A percentile compares a stretch with the other conserved stretches of the same genome.
Evolutionary conservation across 169 alveolate species (phyloP).

Genomic region (Plasmodium adleri): DNA sequence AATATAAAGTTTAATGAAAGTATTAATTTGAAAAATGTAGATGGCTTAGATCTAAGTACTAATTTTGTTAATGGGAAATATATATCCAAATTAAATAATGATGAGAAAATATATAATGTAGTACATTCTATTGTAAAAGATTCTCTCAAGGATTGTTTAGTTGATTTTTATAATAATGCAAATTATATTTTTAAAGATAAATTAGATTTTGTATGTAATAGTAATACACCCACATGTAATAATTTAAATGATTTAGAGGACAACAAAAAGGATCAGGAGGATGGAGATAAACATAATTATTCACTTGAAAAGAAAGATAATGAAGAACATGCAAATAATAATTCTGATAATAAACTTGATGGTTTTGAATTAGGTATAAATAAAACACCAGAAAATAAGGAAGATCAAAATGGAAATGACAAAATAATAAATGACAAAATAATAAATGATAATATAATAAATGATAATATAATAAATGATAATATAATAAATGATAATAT

Average conservation of each 20-base stretch:
- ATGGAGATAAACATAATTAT: background rate
- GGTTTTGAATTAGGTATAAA: too few relatives aligned
- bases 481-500: background rate
- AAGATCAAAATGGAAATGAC: too few relatives aligned
- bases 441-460: background rate
- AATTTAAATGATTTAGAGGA: background rate
- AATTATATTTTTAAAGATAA: conserved; percentile 30
- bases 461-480: background rate
- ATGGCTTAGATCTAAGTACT: conserved; percentile 50
- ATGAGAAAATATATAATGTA: conserved; percentile 51
- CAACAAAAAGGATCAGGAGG: background rate
- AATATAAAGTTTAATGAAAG: conserved; percentile 41
- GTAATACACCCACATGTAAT: background rate
- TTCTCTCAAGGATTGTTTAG: conserved; percentile 23
- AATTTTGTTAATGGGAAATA: conserved; percentile 56
- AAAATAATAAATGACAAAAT: background rate
- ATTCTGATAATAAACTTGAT: background rate
- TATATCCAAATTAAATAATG: conserved; percentile 24
- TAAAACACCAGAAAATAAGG: background rate
- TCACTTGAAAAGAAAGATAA: background rate
- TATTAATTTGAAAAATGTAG: conserved; percentile 32
- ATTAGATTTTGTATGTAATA: background rate
- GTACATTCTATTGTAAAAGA: conserved; percentile 38
- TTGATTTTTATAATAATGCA: conserved; percentile 48
- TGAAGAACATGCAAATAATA: background rate